Base-by-base conservation (phyloP, 169 alveolate genomes). In the Cryptosporidium muris region DNA sequence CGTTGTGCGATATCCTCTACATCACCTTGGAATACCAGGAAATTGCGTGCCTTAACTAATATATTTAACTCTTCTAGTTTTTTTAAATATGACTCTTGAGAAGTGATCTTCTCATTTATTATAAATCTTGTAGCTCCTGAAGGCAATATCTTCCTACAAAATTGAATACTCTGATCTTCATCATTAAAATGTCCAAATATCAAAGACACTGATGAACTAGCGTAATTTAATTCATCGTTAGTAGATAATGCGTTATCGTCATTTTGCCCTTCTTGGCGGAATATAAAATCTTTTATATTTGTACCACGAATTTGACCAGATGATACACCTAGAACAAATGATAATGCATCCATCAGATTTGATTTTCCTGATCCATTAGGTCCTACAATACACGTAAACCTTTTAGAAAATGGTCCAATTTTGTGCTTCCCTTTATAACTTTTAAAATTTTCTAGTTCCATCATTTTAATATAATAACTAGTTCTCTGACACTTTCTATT, bases 321-420 rank as follows among this genome's bases (percentile, higher is more conserved):
- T 47, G 92, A 90, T 45, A 96, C 80, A 14, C 98, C 96, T 43
- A 97, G 90, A 14, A 90, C 95, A 36, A 93, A 93, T 49, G 92
- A 88, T 42, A 95, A 63, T 7, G 97, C 97, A 80, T 95, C 98
- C 66, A 94, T 88, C 34, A 95, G 82, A 64, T 94, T 95, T 38
- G 96, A 92, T 80, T 95, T 95, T 56, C 96, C 97, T 37, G 93
- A 92, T 37, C 97, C 97, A 89, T 94, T 94, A 2, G 98, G 96
- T 1, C 97, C 97, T 11, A 94, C 89, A 4, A 95, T 92, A 37
- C 94, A 93, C 9, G 98, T 93, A 81, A 96, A 94, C 2, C 48
- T 42, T 88, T 93, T 89, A 9, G 92, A 81, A 67, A 93, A 91
- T 2, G 91, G 97, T 1, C 98, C 98, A 2, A 96, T 92, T 56